Percentiles rank a stretch among this genome's conserved stretches.
These are phyloP conservation scores for Pythium coloratum DNA, from an alignment of 352 stramenopile genomes.

Conservation along the genomic window DNA sequence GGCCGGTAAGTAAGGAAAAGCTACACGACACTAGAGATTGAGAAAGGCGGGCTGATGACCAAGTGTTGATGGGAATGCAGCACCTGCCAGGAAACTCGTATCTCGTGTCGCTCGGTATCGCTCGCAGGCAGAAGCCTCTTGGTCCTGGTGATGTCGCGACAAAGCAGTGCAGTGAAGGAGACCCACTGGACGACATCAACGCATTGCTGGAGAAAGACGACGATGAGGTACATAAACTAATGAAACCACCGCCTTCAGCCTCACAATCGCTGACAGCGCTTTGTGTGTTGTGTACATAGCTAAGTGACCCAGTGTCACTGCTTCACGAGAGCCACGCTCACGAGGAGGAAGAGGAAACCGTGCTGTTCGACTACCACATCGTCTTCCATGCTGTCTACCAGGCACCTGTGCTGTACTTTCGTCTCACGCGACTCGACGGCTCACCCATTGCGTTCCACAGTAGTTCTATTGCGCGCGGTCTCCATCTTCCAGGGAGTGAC, in stretches of 20 bases:
- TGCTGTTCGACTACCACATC: slow-evolving; percentile 80
- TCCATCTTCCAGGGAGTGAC: slow-evolving; percentile 43
- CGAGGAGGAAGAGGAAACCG: slow-evolving; percentile 17
- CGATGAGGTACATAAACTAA: not conserved
- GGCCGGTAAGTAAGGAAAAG: slow-evolving; percentile 33
- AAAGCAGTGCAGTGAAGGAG: not conserved
- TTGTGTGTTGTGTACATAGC: not conserved
- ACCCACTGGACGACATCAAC: slow-evolving; percentile 16
- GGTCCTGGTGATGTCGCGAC: not conserved
- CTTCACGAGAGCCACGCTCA: not conserved
- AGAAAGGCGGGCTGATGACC: not conserved
- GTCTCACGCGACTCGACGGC: slow-evolving; percentile 39
- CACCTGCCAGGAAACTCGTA: slow-evolving; percentile 65
- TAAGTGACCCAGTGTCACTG: slow-evolving; percentile 6
- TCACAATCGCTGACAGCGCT: not conserved
- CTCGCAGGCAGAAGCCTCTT: not conserved
- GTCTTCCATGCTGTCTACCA: slow-evolving; percentile 79
- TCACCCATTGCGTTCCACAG: slow-evolving; percentile 25
- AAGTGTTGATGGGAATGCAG: slow-evolving; percentile 23
- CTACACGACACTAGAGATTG: not conserved
- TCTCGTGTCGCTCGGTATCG: slow-evolving; percentile 59
- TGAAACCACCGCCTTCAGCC: not conserved
- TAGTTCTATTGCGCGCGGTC: not conserved
- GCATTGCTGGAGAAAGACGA: slow-evolving; percentile 18
- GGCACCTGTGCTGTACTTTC: slow-evolving; percentile 76